Evolutionary conservation across 371 early-diverging fungal species (phyloP), one percentile per base, ranked within the genome.

Genomic region (Entomophthora muscae): DNA sequence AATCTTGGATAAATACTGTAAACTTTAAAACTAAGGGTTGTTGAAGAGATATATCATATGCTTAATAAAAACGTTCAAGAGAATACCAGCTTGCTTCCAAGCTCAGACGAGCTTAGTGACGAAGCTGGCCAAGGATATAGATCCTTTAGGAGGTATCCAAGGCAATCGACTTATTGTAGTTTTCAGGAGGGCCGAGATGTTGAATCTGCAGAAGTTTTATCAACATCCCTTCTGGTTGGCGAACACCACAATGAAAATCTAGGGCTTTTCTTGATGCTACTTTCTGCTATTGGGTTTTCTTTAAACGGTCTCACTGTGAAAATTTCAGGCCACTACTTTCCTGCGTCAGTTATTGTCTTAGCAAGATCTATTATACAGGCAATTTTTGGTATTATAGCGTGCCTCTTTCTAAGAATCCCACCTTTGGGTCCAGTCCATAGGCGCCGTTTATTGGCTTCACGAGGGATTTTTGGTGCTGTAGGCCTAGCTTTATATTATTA

Each of bases 401-500:
- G 86, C 64, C 57, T 65, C 1, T 69, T 69, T 21, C 66, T 79
- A 3, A 67, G 72, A 0, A 67, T 82, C 27, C 72, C 75, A 29
- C 85, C 86, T 1, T 68, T 80, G 28, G 89, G 88, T 1, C 72
- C 76, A 12, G 64, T 70, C 1, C 71, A 69, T 0, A 66, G 76
- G 2, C 78, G 81, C 2, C 52, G 63, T 23, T 79, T 82, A 75
- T 65, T 88, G 32, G 64, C 84, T n/a, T 65, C 81, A 55, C 75
- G 90, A 52, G 88, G 84, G 0, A 56, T 79, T 0, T 78, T 80
- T 0, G 85, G 86, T 0, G 73, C 88, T 1, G 62, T 83, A 23
- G 88, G 85, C 1, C 70, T 88, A 53, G 81, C 76, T 10, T 70
- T 83, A n/a, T 88, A 83, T 69, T 90, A 85, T 68, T 86, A 76